These are phyloP conservation scores for Pseudognaphalium luteoalbum DNA, from an alignment of 129 eudicot species.

Conservation along the genomic window DNA sequence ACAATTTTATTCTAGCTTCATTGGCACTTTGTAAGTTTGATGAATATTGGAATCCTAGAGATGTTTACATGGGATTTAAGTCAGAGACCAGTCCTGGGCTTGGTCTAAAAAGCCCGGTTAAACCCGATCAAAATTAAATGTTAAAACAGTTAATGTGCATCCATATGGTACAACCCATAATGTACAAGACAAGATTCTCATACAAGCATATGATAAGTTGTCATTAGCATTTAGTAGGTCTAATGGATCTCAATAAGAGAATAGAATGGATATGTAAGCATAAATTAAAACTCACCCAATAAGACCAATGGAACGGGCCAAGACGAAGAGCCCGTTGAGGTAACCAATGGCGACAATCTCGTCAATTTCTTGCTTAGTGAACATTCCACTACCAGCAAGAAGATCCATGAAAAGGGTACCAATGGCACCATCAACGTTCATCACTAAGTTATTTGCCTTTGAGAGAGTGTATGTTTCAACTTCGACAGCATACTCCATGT, in stretches of 20 bases:
- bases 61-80: too few relatives aligned
- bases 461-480: constrained; percentile 96
- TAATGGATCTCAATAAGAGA: neutral
- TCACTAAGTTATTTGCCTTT: constrained; percentile 87
- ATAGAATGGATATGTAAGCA: neutral
- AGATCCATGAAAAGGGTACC: constrained; percentile 98
- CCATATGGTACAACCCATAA: too few relatives aligned
- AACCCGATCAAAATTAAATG: too few relatives aligned
- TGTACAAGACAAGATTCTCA: neutral
- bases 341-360: constrained; percentile 93
- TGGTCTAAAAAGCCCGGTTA: too few relatives aligned
- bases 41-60: too few relatives aligned
- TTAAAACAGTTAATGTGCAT: too few relatives aligned
- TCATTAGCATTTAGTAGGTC: neutral
- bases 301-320: constrained; percentile 98
- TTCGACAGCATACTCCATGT: constrained; percentile 97
- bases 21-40: too few relatives aligned
- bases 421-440: constrained; percentile 97
- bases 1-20: too few relatives aligned
- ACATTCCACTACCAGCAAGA: constrained; percentile 95
- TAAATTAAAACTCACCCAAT: constrained; percentile 68
- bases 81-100: too few relatives aligned
- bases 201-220: neutral
- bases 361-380: constrained; percentile 90
- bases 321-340: constrained; percentile 91